These are phyloP conservation scores for Paraconiothyrium brasiliense DNA, from an alignment of 2,329 filamentous ascomycete species.

Conservation along the genomic window DNA sequence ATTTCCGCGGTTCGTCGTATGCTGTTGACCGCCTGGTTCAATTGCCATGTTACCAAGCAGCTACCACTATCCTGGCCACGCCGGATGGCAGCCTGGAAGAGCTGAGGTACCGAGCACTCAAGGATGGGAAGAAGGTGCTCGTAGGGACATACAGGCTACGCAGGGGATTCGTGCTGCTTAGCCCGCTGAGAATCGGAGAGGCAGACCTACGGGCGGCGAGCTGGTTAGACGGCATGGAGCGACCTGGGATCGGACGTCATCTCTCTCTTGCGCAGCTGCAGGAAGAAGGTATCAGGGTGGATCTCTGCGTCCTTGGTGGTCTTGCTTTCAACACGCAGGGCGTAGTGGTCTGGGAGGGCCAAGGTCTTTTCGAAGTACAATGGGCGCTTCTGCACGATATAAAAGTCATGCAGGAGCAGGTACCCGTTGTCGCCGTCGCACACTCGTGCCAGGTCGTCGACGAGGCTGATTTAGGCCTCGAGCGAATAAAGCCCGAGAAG, in stretches of 20 bases:
- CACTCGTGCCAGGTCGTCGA: slow-evolving; percentile 56
- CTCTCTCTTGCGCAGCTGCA: slow-evolving; percentile 50
- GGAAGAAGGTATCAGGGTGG: slow-evolving; percentile 38
- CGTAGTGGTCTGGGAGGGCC: slow-evolving; percentile 53
- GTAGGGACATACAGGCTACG: slow-evolving; percentile 55
- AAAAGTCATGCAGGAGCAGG: slow-evolving; percentile 36
- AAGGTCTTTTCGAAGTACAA: slow-evolving; percentile 56
- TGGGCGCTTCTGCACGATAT: slow-evolving; percentile 54
- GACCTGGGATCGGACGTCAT: slow-evolving; percentile 42
- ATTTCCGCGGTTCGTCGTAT: slow-evolving; percentile 51
- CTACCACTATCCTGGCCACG: slow-evolving; percentile 51
- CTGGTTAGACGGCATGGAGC: slow-evolving; percentile 58
- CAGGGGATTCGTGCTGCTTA: slow-evolving; percentile 54
- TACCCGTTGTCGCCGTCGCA: slow-evolving; percentile 48
- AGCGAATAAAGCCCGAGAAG: slow-evolving; percentile 38
- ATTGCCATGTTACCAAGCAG: slow-evolving; percentile 45
- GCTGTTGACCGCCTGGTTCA: slow-evolving; percentile 45
- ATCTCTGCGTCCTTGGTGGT: slow-evolving; percentile 53
- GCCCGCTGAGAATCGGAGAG: slow-evolving; percentile 45
- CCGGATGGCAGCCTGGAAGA: slow-evolving; percentile 58
- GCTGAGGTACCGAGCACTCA: slow-evolving; percentile 50
- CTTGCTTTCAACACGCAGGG: slow-evolving; percentile 53
- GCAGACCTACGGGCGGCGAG: slow-evolving; percentile 45
- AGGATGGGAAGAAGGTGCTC: slow-evolving; percentile 53
- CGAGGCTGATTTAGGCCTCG: slow-evolving; percentile 30